Conservation (phyloP, 2,329 filamentous ascomycete species). For the Ophiocordyceps camponoti-floridani region DNA sequence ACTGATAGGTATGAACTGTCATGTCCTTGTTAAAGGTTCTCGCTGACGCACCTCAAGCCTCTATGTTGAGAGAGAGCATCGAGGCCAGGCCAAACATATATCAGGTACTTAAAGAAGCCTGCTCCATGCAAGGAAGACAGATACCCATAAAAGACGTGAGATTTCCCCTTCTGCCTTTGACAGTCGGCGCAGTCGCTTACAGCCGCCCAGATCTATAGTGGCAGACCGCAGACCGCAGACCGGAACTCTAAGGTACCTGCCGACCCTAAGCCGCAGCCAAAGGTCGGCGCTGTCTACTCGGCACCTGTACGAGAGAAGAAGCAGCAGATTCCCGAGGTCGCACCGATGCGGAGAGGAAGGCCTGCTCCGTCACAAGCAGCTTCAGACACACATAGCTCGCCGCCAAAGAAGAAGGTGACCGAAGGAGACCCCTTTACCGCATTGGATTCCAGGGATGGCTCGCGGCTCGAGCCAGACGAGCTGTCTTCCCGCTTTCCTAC, state of each 20-base stretch:
- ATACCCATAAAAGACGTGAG: conserved; percentile 79
- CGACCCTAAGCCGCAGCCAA: conserved; percentile 36
- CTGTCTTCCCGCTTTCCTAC: conserved; percentile 74
- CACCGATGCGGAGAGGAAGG: conserved; percentile 83
- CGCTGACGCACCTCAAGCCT: conserved; percentile 31
- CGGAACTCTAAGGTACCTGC: conserved; percentile 40
- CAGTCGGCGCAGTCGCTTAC: conserved; percentile 2
- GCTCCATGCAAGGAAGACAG: conserved; percentile 72
- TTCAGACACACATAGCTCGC: conserved; percentile 30
- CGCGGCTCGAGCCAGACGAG: conserved; percentile 48
- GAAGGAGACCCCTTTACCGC: conserved; percentile 78
- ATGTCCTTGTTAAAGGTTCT: not conserved
- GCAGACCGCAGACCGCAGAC: conserved; percentile 42
- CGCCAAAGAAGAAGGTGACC: conserved; percentile 43
- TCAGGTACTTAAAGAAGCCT: conserved; percentile 73
- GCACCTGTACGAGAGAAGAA: conserved; percentile 49
- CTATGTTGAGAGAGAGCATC: conserved; percentile 78
- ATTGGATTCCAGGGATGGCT: conserved; percentile 45
- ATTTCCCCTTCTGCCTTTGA: conserved; percentile 2
- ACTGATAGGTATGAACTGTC: conserved; percentile 51
- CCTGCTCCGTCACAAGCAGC: conserved; percentile 23
- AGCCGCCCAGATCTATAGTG: conserved; percentile 48
- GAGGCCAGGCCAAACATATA: conserved; percentile 77
- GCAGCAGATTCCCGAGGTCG: conserved; percentile 67
- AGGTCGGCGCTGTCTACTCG: conserved; percentile 64